Conservation (phyloP, 768 basidiomycete genomes). For the Xerocomellus chrysenteron region DNA sequence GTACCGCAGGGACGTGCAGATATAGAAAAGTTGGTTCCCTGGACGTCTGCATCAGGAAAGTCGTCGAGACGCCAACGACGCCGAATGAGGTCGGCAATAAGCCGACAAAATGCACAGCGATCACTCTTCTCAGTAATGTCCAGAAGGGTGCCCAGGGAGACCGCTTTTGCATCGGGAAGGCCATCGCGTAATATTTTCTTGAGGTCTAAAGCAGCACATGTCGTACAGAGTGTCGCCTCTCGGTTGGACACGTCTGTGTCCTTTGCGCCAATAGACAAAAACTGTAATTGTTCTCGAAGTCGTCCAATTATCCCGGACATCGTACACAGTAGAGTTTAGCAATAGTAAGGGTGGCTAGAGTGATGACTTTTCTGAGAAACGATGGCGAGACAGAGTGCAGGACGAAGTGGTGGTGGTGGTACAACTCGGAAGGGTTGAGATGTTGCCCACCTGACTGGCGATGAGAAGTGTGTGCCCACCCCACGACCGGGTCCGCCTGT, state of each 20-base stretch:
- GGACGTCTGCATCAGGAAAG: slow-evolving; percentile 10
- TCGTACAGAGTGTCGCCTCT: slow-evolving; percentile 4
- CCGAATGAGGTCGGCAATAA: slow-evolving; percentile 7
- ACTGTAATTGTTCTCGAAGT: background rate
- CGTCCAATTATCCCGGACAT: slow-evolving; percentile 7
- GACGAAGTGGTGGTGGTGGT: slow-evolving; percentile 9
- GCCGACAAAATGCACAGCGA: slow-evolving; percentile 17
- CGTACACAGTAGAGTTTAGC: background rate
- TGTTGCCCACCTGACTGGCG: too few species aligned
- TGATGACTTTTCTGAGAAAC: background rate
- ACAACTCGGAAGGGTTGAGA: too few species aligned
- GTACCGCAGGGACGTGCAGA: slow-evolving; percentile 1
- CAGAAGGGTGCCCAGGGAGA: slow-evolving; percentile 5
- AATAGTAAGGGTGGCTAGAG: too few species aligned
- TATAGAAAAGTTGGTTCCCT: background rate
- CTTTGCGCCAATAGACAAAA: background rate
- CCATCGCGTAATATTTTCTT: slow-evolving; percentile 14
- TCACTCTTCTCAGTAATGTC: slow-evolving; percentile 6
- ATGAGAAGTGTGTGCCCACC: too few species aligned
- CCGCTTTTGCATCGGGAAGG: background rate
- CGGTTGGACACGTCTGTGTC: background rate
- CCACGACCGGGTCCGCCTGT: too few species aligned
- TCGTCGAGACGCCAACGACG: slow-evolving; percentile 18
- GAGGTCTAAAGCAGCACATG: slow-evolving; percentile 11
- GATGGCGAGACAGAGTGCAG: background rate